phyloP scores from a whole-genome alignment of 164 flowering plant genomes.

The Paratinospora sagittata region DNA sequence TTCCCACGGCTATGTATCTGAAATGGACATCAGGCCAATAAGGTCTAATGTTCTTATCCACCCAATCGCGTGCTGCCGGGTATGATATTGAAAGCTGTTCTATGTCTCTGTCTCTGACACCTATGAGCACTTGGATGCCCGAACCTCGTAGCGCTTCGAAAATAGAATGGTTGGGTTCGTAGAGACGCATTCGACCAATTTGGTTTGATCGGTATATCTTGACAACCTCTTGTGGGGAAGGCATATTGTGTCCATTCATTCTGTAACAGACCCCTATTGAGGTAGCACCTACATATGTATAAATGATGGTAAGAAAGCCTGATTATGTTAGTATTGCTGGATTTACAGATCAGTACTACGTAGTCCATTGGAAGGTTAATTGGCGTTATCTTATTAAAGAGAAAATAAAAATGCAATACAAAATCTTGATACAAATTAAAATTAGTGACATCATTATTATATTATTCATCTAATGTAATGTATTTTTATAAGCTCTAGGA shows the following conservation, averaged over 20 bases:
- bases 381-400: too few species aligned
- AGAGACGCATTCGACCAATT: conserved; percentile 18
- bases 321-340: too few species aligned
- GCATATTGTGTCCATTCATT: conserved; percentile 14
- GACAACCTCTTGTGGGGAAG: conserved; percentile 10
- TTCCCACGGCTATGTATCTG: conserved; percentile 19
- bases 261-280: conserved; percentile 18
- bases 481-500: too few species aligned
- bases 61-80: conserved; percentile 11
- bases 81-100: background rate
- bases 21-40: conserved; percentile 15
- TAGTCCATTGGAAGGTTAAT: too few species aligned
- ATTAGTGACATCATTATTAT: too few species aligned
- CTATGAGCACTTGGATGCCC: conserved; percentile 11
- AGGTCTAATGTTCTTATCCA: conserved; percentile 3
- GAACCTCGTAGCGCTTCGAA: conserved; percentile 16
- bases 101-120: conserved; percentile 10
- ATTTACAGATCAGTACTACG: too few species aligned
- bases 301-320: too few species aligned
- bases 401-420: too few species aligned
- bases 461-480: too few species aligned
- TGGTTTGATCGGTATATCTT: background rate
- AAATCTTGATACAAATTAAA: too few species aligned
- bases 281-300: conserved; percentile 3
- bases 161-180: conserved; percentile 9